Conservation (phyloP, 1,284 basidiomycete genomes). For the Heterobasidion parviporum region DNA sequence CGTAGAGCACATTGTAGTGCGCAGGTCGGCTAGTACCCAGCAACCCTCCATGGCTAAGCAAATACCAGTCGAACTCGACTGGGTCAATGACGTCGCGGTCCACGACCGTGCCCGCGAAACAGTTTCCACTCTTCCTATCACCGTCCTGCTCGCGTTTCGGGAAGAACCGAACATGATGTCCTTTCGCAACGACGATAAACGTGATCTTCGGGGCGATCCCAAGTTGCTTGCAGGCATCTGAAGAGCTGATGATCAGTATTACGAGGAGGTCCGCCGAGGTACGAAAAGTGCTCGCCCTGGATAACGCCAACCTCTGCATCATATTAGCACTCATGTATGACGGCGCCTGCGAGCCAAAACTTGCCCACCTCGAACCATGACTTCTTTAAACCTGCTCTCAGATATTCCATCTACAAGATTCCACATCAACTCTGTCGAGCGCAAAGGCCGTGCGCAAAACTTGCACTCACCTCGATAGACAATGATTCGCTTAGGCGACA, state of each 20-base stretch:
- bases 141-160: constrained; percentile 41
- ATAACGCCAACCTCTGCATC: constrained; percentile 46
- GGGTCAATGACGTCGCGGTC: constrained; percentile 66
- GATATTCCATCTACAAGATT: constrained; percentile 59
- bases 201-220: constrained; percentile 61
- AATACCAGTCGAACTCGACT: constrained; percentile 75
- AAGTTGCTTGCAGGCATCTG: constrained; percentile 48
- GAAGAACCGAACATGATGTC: constrained; percentile 74
- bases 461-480: constrained; percentile 56
- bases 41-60: constrained; percentile 66
- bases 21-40: constrained; percentile 45
- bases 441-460: constrained; percentile 2
- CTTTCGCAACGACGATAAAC: constrained; percentile 70
- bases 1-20: constrained; percentile 60
- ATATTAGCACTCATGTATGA: not conserved
- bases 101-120: constrained; percentile 69
- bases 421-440: constrained; percentile 4
- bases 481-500: constrained; percentile 56
- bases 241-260: not conserved
- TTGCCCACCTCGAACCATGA: constrained; percentile 47
- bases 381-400: constrained; percentile 70
- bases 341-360: not conserved
- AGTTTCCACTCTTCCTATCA: constrained; percentile 59
- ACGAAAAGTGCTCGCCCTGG: constrained; percentile 31
- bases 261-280: not conserved